A percentile compares a stretch with the other conserved stretches of the same genome.
Conservation (phyloP, 345 rosid genomes). For the Linum usitatissimum region DNA sequence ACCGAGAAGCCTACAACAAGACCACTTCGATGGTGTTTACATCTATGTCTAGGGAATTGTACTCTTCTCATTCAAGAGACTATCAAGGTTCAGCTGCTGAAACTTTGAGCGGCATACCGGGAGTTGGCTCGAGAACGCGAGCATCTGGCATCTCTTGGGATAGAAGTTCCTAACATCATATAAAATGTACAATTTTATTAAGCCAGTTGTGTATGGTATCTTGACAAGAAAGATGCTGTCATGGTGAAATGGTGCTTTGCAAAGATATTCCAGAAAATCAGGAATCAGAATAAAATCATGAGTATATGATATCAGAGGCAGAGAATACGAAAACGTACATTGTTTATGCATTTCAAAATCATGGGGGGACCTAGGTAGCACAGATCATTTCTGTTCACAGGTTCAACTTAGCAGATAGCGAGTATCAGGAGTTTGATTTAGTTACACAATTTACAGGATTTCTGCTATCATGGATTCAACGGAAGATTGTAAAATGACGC, state of each 20-base stretch:
- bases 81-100: constrained; percentile 18
- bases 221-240: not conserved
- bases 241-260: not conserved
- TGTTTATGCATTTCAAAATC: not conserved
- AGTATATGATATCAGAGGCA: not conserved
- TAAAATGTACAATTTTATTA: not conserved
- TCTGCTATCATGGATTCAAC: not conserved
- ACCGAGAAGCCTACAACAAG: not conserved
- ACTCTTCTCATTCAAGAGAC: not conserved
- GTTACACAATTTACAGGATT: not conserved
- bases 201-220: not conserved
- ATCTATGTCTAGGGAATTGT: not conserved
- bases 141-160: constrained; percentile 56
- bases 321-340: not conserved
- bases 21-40: not conserved
- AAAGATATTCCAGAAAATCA: not conserved
- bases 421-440: not conserved
- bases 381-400: not conserved
- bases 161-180: constrained; percentile 44
- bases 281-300: not conserved
- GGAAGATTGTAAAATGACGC: not conserved
- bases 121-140: constrained; percentile 51
- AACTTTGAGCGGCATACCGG: constrained; percentile 61
- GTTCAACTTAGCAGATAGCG: not conserved
- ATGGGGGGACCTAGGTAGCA: not conserved